phyloP scores from a whole-genome alignment of 2,329 filamentous ascomycete genomes.

The Arthroderma uncinatum region DNA sequence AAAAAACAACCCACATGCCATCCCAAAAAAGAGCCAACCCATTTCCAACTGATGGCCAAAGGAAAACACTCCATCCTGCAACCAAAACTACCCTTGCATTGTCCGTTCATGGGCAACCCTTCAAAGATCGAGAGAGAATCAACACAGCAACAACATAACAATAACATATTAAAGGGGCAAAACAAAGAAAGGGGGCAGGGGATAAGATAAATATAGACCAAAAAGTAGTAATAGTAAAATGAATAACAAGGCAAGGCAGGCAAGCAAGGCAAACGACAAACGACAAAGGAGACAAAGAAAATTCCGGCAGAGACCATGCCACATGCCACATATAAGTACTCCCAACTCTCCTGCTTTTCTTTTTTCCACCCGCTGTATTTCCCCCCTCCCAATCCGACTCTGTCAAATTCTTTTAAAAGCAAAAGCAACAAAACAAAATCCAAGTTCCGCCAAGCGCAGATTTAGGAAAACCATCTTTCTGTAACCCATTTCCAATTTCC shows the following conservation, averaged over 20 bases:
- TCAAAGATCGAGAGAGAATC: constrained; percentile 3
- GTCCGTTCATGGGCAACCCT: constrained; percentile 10
- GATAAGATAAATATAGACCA: constrained; percentile 20
- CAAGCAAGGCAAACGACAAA: not conserved
- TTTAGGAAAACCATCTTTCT: constrained; percentile 7
- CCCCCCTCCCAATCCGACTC: constrained; percentile 10
- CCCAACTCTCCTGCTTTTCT: constrained; percentile 12
- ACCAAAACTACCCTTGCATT: constrained; percentile 15
- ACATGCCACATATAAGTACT: constrained; percentile 10
- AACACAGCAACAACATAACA: constrained; percentile 7
- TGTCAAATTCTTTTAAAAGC: constrained; percentile 9
- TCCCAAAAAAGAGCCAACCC: constrained; percentile 15
- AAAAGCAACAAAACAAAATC: constrained; percentile 1
- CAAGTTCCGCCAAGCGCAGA: not conserved
- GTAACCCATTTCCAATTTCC: constrained; percentile 9
- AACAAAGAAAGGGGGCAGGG: constrained; percentile 15
- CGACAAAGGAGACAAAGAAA: constrained; percentile 8
- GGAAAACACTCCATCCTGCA: constrained; percentile 15
- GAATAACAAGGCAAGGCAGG: constrained; percentile 22
- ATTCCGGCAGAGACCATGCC: constrained; percentile 9
- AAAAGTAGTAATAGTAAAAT: constrained; percentile 16
- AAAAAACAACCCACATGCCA: constrained; percentile 13
- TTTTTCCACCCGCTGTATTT: constrained; percentile 9
- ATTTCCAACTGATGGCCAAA: constrained; percentile 14
- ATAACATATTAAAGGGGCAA: constrained; percentile 1